Evolutionary conservation across 495 filamentous ascomycete species (phyloP).

Genomic region (Penicillium cinerascens): DNA sequence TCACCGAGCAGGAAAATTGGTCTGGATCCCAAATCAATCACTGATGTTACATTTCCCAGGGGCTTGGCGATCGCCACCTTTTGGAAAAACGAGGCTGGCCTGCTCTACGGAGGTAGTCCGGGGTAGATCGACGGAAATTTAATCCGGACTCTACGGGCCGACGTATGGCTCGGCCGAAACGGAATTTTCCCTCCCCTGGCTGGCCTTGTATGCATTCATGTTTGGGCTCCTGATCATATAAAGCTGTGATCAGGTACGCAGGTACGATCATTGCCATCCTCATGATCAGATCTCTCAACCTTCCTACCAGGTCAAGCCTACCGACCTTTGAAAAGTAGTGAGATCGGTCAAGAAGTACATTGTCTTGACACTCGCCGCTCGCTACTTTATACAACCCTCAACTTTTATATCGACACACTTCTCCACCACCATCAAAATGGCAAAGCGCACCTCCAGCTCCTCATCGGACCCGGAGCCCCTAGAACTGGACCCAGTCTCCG

Average conservation of each 20-base stretch:
- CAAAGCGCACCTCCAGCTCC: not conserved
- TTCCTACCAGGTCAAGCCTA: not conserved
- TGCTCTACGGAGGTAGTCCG: slow-evolving; percentile 6
- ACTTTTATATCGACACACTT: not conserved
- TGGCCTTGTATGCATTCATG: not conserved
- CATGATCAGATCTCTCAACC: not conserved
- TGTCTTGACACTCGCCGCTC: not conserved
- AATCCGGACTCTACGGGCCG: not conserved
- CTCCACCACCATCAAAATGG: not conserved
- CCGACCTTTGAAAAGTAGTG: not conserved
- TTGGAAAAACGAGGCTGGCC: slow-evolving; percentile 1
- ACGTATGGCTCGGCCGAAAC: slow-evolving; percentile 5
- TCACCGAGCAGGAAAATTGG: not conserved
- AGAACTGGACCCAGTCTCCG: slow-evolving; percentile 19
- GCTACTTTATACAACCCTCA: not conserved
- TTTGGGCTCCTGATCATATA: not conserved
- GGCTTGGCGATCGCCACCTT: slow-evolving; percentile 3
- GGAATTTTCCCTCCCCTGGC: not conserved
- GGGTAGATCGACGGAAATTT: slow-evolving; percentile 1
- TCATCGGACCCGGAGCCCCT: not conserved
- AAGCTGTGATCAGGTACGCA: not conserved
- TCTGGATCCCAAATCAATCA: not conserved
- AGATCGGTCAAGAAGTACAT: not conserved
- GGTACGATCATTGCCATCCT: not conserved
- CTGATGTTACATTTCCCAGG: not conserved